phyloP scores from a whole-genome alignment of 805 yeast species.

The Limtongozyma cylindracea region DNA sequence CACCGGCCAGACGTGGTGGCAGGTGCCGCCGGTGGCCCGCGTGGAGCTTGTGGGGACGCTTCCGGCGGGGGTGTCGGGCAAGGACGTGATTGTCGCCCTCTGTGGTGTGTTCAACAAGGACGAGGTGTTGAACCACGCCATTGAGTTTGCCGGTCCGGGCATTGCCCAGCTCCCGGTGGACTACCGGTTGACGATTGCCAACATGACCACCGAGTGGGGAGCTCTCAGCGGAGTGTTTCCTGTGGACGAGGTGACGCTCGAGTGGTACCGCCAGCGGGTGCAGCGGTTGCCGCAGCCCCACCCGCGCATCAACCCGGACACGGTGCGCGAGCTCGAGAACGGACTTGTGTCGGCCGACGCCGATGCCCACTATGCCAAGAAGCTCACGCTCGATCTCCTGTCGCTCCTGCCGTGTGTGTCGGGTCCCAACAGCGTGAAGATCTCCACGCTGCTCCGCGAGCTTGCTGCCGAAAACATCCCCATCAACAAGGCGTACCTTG shows the following conservation, averaged over 20 bases:
- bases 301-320: constrained; percentile 49
- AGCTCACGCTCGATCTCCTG: constrained; percentile 52
- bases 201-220: constrained; percentile 92
- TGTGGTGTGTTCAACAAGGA: constrained; percentile 88
- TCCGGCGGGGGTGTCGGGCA: constrained; percentile 80
- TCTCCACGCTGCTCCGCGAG: constrained; percentile 55
- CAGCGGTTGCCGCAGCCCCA: constrained; percentile 41
- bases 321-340: constrained; percentile 25
- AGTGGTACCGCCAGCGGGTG: constrained; percentile 53
- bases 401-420: constrained; percentile 74
- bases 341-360: constrained; percentile 28
- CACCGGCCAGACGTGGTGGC: constrained; percentile 99
- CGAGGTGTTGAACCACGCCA: constrained; percentile 82
- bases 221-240: constrained; percentile 83
- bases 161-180: constrained; percentile 47
- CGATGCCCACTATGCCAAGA: constrained; percentile 77
- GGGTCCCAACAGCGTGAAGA: constrained; percentile 94
- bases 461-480: constrained; percentile 48
- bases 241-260: constrained; percentile 54
- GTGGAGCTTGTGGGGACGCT: constrained; percentile 68
- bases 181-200: constrained; percentile 77
- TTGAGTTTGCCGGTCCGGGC: constrained; percentile 78
- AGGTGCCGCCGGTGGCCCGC: constrained; percentile 94
- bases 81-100: constrained; percentile 87
- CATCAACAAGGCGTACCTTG: constrained; percentile 85